Base-by-base conservation (phyloP, 768 basidiomycete species). In the Rhizopogon roseolus region DNA sequence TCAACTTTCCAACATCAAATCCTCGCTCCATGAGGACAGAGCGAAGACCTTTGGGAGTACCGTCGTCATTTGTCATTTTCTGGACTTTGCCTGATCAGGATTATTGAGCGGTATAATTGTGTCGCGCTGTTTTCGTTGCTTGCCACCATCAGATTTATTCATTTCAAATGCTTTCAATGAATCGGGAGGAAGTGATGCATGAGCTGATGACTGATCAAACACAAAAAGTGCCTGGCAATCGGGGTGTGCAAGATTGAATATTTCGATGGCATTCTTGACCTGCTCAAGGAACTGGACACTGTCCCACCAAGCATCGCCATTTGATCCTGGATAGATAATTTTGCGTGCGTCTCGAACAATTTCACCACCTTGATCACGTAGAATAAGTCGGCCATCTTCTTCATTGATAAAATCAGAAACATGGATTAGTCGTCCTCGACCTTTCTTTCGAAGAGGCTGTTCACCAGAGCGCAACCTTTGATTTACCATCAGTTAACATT, bases 171-270 rank as follows among this genome's bases (percentile, higher is more conserved):
- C 74, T 52, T 68, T 69, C n/a, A 76, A 66, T 5, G 73, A 69
- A 62, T 76, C 68, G 8, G 67, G 64, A 16, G 68, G 59, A 11
- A 75, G 61, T 4, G 69, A 66, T 0, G 60, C 71, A 60, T 77
- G 75, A 27, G 72, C 73, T 2, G 75, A 75, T 9, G 74, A 75
- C 45, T 75, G 70, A 61, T 77, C 71, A 58, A 73, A 77, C 27
- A 77, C 60, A 38, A 76, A 76, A 0, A 75, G 55, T 0, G n/a
- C n/a, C n/a, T n/a, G 55, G 5, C 63, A 63, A 5, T 61, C 60
- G 2, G 72, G 72, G 60, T 73, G 65, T 14, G 63, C 61, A 16
- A 46, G 48, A 36, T 75, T 69, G 58, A 75, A 73, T 11, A 75
- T 63, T 0, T 52, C 48, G 42, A 77, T 70, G 17, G 57, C 49